Percentiles rank a stretch among this genome's conserved stretches.
These are phyloP conservation scores for Nicotiana benthamiana DNA, from an alignment of 257 asterid species.

Conservation along the genomic window DNA sequence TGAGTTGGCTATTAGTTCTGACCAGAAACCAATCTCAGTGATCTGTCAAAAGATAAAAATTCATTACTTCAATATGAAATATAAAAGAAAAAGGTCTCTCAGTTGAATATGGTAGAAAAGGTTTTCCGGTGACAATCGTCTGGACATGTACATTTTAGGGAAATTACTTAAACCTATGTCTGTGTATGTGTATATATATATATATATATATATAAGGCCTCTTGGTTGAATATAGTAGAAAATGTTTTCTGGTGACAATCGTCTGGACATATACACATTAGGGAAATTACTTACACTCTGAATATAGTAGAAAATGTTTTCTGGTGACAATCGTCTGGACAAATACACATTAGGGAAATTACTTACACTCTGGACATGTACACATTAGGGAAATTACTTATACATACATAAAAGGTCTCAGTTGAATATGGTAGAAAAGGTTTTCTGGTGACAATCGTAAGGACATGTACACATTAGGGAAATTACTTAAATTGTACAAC, in stretches of 20 bases:
- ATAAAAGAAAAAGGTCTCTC: background rate
- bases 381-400: background rate
- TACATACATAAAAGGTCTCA: background rate
- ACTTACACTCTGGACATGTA: background rate
- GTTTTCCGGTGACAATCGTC: background rate
- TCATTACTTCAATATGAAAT: background rate
- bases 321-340: background rate
- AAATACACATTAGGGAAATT: too few relatives aligned
- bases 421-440: background rate
- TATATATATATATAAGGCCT: background rate
- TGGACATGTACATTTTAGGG: background rate
- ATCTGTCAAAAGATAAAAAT: slow-evolving; percentile 34
- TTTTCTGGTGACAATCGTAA: background rate
- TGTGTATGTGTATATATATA: too few relatives aligned
- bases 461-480: background rate
- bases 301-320: background rate
- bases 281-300: too few relatives aligned
- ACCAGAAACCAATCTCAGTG: slow-evolving; percentile 57
- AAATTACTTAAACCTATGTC: background rate
- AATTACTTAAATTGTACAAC: too few relatives aligned
- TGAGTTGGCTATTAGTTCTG: slow-evolving; percentile 44
- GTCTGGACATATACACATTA: background rate
- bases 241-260: background rate
- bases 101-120: background rate
- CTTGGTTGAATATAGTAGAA: background rate